Evolutionary conservation across 1,284 basidiomycete species (phyloP).

Genomic region (Inonotus obliquus): DNA sequence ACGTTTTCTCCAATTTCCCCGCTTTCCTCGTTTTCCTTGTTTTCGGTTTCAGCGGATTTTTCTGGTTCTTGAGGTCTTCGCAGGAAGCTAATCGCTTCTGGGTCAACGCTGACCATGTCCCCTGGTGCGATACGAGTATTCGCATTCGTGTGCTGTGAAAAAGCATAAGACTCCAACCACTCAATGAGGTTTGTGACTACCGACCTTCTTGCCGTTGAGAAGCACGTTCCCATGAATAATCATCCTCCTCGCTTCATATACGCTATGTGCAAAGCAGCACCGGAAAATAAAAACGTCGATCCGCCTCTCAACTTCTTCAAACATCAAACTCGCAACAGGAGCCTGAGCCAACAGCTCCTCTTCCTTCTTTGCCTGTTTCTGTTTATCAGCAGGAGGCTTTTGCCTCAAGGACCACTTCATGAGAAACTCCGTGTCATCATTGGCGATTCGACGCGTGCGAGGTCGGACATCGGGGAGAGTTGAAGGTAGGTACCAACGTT

Average conservation of each 20-base stretch:
- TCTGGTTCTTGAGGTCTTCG: constrained; percentile 32
- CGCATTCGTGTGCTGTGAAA: constrained; percentile 73
- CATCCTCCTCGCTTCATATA: constrained; percentile 85
- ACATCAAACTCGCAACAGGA: constrained; percentile 89
- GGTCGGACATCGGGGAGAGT: constrained; percentile 84
- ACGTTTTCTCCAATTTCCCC: constrained; percentile 18
- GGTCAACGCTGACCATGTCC: constrained; percentile 90
- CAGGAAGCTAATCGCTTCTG: constrained; percentile 76
- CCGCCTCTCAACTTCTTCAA: constrained; percentile 87
- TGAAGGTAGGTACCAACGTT: constrained; percentile 90
- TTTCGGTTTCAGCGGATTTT: constrained; percentile 9
- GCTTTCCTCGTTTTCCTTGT: constrained; percentile 16
- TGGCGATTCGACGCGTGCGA: constrained; percentile 30
- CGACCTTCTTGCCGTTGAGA: constrained; percentile 87
- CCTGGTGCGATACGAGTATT: constrained; percentile 92
- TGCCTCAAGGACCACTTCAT: constrained; percentile 54
- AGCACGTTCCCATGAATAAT: constrained; percentile 86
- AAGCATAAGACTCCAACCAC: not conserved
- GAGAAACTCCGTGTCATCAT: constrained; percentile 41
- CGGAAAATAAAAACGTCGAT: constrained; percentile 93
- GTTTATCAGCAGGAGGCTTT: constrained; percentile 40
- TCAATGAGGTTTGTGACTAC: constrained; percentile 6
- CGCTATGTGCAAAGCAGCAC: constrained; percentile 85
- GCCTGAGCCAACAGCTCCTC: constrained; percentile 61
- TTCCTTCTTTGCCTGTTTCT: constrained; percentile 44